Percentiles rank a stretch among this genome's conserved stretches.
These are phyloP conservation scores for Marchantia paleacea DNA, from an alignment of 225 moss, liverwort and hornwort genomes.

Conservation along the genomic window DNA sequence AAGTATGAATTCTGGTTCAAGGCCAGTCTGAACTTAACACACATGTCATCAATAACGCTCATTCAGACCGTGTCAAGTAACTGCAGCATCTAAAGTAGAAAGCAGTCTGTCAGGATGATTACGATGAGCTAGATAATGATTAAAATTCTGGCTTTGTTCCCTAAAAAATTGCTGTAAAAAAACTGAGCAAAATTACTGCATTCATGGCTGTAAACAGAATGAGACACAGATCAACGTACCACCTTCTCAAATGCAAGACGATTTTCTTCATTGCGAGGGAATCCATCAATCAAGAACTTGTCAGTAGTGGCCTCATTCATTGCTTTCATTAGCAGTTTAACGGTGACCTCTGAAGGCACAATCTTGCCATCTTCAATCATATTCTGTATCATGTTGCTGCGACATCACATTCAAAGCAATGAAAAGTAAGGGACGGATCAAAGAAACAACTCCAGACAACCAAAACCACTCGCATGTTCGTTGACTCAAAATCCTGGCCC, in stretches of 20 bases:
- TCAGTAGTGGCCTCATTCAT: slow-evolving; percentile 68
- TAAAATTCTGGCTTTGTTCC: background rate
- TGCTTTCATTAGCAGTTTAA: slow-evolving; percentile 82
- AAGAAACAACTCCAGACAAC: background rate
- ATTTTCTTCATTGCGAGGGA: slow-evolving; percentile 93
- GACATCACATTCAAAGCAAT: background rate
- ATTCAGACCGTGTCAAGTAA: background rate
- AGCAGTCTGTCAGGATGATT: background rate
- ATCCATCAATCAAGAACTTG: slow-evolving; percentile 97
- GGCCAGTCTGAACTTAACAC: slow-evolving; percentile 57
- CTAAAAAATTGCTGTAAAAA: no score
- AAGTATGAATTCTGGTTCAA: slow-evolving; percentile 77
- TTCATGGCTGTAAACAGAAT: background rate
- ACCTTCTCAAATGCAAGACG: slow-evolving; percentile 76
- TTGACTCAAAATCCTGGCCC: no score
- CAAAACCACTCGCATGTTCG: no score
- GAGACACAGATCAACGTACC: slow-evolving; percentile 40
- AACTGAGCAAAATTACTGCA: background rate
- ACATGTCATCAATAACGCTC: background rate
- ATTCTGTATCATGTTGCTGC: slow-evolving; percentile 84
- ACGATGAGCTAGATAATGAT: background rate
- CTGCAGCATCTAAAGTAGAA: background rate
- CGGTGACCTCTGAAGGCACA: slow-evolving; percentile 92
- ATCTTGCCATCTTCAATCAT: slow-evolving; percentile 98
- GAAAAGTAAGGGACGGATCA: background rate